Conservation (phyloP, 2,329 filamentous ascomycete genomes). For the Cladosporium sp. region DNA sequence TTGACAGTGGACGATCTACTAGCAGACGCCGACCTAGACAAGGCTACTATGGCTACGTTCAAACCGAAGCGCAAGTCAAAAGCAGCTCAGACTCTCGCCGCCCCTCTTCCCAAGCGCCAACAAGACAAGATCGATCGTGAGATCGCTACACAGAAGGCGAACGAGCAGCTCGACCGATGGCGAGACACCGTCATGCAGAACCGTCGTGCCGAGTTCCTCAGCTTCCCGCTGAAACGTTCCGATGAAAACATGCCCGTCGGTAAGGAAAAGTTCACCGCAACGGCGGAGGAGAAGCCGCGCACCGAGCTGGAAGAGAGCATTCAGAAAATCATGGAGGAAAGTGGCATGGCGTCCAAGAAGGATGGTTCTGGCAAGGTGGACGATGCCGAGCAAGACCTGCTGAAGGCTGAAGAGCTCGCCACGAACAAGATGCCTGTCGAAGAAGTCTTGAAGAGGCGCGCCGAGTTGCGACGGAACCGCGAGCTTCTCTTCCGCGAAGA, state of each 20-base stretch:
- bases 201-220: conserved; percentile 81
- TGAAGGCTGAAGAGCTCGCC: conserved; percentile 65
- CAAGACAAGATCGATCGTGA: conserved; percentile 79
- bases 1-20: conserved; percentile 74
- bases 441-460: conserved; percentile 67
- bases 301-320: conserved; percentile 85
- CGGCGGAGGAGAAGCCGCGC: conserved; percentile 55
- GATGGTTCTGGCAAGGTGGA: conserved; percentile 43
- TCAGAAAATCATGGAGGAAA: conserved; percentile 83
- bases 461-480: conserved; percentile 72
- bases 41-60: conserved; percentile 58
- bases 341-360: conserved; percentile 62
- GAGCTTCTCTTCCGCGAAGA: conserved; percentile 87
- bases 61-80: conserved; percentile 45
- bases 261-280: conserved; percentile 61
- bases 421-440: conserved; percentile 68
- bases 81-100: conserved; percentile 52
- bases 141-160: conserved; percentile 85
- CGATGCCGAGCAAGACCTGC: conserved; percentile 57
- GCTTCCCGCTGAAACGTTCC: conserved; percentile 78
- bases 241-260: conserved; percentile 57
- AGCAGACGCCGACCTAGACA: conserved; percentile 57
- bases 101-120: conserved; percentile 78
- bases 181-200: conserved; percentile 93
- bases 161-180: conserved; percentile 87